These are phyloP conservation scores for Euryodendron excelsum DNA, from an alignment of 148 eudicot species.

Conservation along the genomic window DNA sequence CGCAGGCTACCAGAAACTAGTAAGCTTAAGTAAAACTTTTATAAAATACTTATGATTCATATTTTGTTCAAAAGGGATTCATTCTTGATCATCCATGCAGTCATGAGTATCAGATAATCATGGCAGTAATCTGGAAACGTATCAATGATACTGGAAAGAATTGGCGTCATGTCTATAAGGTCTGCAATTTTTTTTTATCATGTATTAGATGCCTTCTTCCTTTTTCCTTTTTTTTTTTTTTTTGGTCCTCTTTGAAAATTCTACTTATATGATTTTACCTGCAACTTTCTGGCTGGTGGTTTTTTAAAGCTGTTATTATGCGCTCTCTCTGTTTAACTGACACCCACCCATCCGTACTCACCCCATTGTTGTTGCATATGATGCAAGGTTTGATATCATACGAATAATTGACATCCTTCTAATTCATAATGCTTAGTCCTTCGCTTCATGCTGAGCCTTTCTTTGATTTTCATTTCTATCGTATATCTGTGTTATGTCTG, in stretches of 20 bases:
- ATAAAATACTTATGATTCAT: neutral
- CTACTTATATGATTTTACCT: neutral
- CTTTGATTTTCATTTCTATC: neutral
- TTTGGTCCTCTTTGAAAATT: too few species aligned
- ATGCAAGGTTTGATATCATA: neutral
- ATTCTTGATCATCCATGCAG: conserved; percentile 39
- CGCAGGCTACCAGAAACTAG: conserved; percentile 89
- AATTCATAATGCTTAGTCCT: neutral
- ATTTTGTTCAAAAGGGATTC: conserved; percentile 2
- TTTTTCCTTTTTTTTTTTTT: neutral
- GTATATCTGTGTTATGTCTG: neutral
- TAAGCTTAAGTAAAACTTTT: conserved; percentile 31
- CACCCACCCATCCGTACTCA: neutral
- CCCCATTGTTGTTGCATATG: neutral
- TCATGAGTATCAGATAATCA: conserved; percentile 92
- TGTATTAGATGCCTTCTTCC: neutral
- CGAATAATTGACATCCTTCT: neutral
- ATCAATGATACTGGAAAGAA: conserved; percentile 89
- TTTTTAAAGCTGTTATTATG: neutral
- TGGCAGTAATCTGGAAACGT: conserved; percentile 90
- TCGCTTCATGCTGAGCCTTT: neutral
- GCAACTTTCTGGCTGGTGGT: neutral
- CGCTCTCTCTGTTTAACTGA: neutral
- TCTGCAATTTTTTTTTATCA: conserved; percentile 16
- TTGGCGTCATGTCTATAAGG: conserved; percentile 93